Percentiles rank a stretch among this genome's conserved stretches.
phyloP scores from a whole-genome alignment of 169 alveolate genomes.

The Plasmodium knowlesi region DNA sequence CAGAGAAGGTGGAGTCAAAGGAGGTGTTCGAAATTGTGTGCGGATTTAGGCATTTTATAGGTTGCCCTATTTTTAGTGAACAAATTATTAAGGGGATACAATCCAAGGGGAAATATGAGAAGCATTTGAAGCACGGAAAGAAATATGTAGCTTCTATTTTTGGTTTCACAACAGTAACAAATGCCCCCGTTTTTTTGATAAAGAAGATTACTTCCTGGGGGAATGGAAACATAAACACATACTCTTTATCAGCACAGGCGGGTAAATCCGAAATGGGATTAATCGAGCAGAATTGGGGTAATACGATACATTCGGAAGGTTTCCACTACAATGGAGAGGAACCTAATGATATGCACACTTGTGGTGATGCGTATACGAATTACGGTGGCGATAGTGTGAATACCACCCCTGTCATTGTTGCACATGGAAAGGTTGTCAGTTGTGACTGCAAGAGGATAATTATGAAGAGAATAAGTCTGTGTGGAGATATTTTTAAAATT shows the following conservation, averaged over 20 bases:
- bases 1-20: slow-evolving; percentile 86
- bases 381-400: background rate
- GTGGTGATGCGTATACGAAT: background rate
- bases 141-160: slow-evolving; percentile 85
- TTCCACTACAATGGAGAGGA: background rate
- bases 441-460: slow-evolving; percentile 95
- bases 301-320: background rate
- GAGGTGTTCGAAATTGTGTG: slow-evolving; percentile 87
- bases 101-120: slow-evolving; percentile 83
- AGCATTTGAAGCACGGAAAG: slow-evolving; percentile 71
- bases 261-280: background rate
- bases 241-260: background rate
- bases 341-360: background rate
- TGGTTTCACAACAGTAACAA: slow-evolving; percentile 86
- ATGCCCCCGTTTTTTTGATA: slow-evolving; percentile 75
- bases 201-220: background rate
- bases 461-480: slow-evolving; percentile 96
- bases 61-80: slow-evolving; percentile 87
- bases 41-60: slow-evolving; percentile 93
- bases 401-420: slow-evolving; percentile 33
- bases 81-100: slow-evolving; percentile 74
- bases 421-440: slow-evolving; percentile 92
- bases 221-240: background rate
- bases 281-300: background rate
- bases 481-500: slow-evolving; percentile 96